These are phyloP conservation scores for Trichomonascaceae sp. DNA, from an alignment of 1,139 yeast species.

Conservation along the genomic window DNA sequence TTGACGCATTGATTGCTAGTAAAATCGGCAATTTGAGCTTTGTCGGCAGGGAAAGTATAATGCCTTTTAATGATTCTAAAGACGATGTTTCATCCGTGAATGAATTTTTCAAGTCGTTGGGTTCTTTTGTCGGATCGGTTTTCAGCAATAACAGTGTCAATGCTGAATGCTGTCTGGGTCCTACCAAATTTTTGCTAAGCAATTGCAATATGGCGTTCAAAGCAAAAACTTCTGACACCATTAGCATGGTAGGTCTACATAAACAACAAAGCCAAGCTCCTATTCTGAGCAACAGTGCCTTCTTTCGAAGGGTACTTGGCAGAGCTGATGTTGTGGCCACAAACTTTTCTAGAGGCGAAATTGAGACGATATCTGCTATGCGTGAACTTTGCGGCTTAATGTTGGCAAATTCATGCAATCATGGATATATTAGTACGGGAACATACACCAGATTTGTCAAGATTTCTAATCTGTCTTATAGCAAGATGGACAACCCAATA, in stretches of 20 bases:
- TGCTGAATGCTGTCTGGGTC: conserved; percentile 9
- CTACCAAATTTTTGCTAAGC: neutral
- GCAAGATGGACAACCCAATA: conserved; percentile 8
- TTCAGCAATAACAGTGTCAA: conserved; percentile 14
- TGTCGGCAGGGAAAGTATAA: neutral
- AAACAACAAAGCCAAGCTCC: conserved; percentile 8
- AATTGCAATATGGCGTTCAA: conserved; percentile 2
- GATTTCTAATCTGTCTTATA: neutral
- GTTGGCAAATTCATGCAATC: conserved; percentile 22
- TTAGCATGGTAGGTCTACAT: conserved; percentile 17
- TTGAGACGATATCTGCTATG: neutral
- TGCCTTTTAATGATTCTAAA: conserved; percentile 3
- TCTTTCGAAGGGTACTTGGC: conserved; percentile 1
- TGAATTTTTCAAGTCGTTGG: conserved; percentile 11
- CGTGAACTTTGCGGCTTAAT: conserved; percentile 18
- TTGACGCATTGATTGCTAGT: conserved; percentile 11
- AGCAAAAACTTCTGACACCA: neutral
- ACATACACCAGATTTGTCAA: conserved; percentile 20
- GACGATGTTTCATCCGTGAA: conserved; percentile 11
- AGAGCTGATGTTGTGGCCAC: conserved; percentile 1
- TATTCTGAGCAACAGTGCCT: conserved; percentile 9
- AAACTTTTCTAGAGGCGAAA: conserved; percentile 4
- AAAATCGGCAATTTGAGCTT: conserved; percentile 2
- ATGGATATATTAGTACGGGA: conserved; percentile 24
- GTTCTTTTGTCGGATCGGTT: conserved; percentile 12